phyloP scores from a whole-genome alignment of 2,329 filamentous ascomycete genomes.

The Colletotrichum aenigma region DNA sequence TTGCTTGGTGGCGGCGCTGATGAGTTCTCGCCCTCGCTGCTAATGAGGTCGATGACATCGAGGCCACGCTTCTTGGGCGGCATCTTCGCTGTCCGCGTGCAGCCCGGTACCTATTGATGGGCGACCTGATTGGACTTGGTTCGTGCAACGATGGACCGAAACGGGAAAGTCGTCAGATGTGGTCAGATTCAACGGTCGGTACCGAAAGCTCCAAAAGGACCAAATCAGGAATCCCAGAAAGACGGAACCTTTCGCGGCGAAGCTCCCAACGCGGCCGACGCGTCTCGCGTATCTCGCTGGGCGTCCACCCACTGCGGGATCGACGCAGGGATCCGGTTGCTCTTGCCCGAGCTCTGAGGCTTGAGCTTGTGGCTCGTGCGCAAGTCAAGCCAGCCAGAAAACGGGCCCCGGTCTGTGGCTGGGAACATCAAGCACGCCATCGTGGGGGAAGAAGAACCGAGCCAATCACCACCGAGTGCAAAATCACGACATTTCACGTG shows the following conservation, averaged over 20 bases:
- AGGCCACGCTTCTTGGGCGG: constrained; percentile 37
- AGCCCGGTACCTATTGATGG: neutral
- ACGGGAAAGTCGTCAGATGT: neutral
- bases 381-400: neutral
- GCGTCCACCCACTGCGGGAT: neutral
- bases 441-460: neutral
- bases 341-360: neutral
- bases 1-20: neutral
- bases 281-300: neutral
- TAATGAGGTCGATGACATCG: constrained; percentile 46
- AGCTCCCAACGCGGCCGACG: constrained; percentile 6
- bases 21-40: constrained; percentile 30
- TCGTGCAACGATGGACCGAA: neutral
- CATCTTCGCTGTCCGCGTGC: neutral
- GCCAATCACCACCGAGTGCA: constrained; percentile 13
- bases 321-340: neutral
- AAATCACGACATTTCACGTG: constrained; percentile 26
- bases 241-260: neutral
- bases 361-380: neutral
- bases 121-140: neutral
- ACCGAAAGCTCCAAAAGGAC: neutral
- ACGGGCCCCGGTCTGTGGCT: neutral
- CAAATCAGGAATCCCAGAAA: neutral
- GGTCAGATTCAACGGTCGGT: neutral
- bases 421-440: constrained; percentile 17